Base-by-base conservation (phyloP, 441 rosid genomes). In the Brassica balearica region DNA sequence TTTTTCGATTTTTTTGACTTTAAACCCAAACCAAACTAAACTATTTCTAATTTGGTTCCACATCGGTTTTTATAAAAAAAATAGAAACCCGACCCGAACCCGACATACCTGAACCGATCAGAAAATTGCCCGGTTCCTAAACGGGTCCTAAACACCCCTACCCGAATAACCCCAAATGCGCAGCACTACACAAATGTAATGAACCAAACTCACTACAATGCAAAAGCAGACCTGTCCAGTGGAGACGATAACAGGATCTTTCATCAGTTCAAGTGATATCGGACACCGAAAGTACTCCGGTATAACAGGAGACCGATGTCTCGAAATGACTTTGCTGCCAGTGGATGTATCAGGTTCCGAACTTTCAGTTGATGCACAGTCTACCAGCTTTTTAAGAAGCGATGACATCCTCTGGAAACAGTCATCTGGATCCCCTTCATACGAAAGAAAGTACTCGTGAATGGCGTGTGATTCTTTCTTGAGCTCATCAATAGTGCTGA, bases 201-300 rank as follows among this genome's bases (percentile, higher is more conserved):
- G 12, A 1, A 48, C 41, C 15, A 65, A 76, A 67, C 29, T 75
- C 67, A 43, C 23, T 4, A 69, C n/a, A 68, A 41, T 62, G 71
- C 68, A 61, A 55, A 68, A 63, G 2, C 66, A 77, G 61, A 95
- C 98, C 98, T 94, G 98, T 75, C 99, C 99, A n/a, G 99, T 93
- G 41, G 99, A 96, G 77, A 96, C 93, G n/a, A 96, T 96, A n/a
- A 94, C 99, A 10, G 99, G 99, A 87, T 96, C 98, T 85, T 88
- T 92, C 99, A 94, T 96, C 81, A 94, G 79, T 83, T 96, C 99
- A 29, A 96, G 96, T 71, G 99, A 96, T 82, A 96, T 93, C 0
- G 99, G 97, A 83, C 99, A 96, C 8, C 97, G 97, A 56, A 96
- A 96, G 84, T 93, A 97, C 83, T 96, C 99, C 0, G 99, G 99